Base-by-base conservation (phyloP, 495 filamentous ascomycete species). In the Talaromyces liani region DNA sequence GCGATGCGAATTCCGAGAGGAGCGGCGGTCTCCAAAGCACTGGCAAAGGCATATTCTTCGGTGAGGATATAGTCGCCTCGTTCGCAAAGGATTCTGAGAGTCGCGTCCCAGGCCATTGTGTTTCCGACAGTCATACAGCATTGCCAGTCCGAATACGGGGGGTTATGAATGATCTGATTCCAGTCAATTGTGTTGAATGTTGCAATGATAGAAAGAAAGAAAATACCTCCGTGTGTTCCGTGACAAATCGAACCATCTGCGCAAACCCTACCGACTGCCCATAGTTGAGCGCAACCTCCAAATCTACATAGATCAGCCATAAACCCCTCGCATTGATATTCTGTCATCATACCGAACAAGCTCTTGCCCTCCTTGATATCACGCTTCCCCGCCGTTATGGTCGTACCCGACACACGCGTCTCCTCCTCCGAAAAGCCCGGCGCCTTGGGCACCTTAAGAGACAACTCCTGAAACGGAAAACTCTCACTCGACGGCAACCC, bases 201-300 rank as follows among this genome's bases (percentile, higher is more conserved):
- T n/a, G n/a, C 22, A 27, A 12, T 6, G 24, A 39, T 62, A 14
- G 16, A 25, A 6, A 58, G 18, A 29, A 22, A 51, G 18, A 6
- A 22, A 72, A 55, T 70, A 84, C 83, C 71, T 94, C 94, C 0
- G 92, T 95, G 73, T 98, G 94, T 77, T 98, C 94, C 0, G 91
- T 95, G 47, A 96, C 80, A 71, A 90, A 98, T 39, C 94, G 83
- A 34, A 95, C 78, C 68, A 98, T 71, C 75, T 97, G 94, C 2
- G 93, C 89, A 33, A 91, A 84, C 27, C 94, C 94, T 14, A 84
- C 85, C 16, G 91, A 87, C 73, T 96, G 91, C 4, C 87, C 89
- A 73, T 98, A 98, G 75, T 98, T 97, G 69, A 95, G 82, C 31
- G 89, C 86, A 65, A 93, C 89, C 61, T 87, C 80, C 58, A 97